A percentile compares a stretch with the other conserved stretches of the same genome.
These are phyloP conservation scores for Tillandsia fasciculata DNA, from an alignment of 176 grass and related monocot species.

Conservation along the genomic window DNA sequence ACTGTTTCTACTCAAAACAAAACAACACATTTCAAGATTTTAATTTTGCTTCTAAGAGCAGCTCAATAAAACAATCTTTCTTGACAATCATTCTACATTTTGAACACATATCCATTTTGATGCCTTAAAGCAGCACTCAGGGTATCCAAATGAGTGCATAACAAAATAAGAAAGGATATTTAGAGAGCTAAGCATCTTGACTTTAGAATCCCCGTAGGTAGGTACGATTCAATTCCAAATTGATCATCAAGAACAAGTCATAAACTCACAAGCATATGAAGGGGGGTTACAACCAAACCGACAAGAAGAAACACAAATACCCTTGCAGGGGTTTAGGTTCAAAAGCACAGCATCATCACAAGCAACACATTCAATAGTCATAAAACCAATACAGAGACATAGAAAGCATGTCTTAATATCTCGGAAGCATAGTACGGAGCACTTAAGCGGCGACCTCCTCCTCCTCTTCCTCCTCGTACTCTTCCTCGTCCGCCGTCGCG, in stretches of 20 bases:
- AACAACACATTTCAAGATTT: too few relatives aligned
- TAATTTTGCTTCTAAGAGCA: too few relatives aligned
- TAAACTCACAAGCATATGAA: neutral
- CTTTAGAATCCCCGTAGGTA: neutral
- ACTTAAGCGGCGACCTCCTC: constrained; percentile 25
- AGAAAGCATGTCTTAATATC: constrained; percentile 2
- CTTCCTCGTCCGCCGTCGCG: constrained; percentile 45
- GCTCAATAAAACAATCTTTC: too few relatives aligned
- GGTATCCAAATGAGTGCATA: too few relatives aligned
- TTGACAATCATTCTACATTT: too few relatives aligned
- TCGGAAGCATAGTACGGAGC: neutral
- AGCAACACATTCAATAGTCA: constrained; percentile 14
- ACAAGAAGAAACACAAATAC: neutral
- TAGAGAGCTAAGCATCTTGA: neutral
- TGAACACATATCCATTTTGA: too few relatives aligned
- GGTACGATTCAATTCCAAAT: neutral
- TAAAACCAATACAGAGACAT: constrained; percentile 13
- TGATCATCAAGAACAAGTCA: neutral
- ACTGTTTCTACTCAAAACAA: too few relatives aligned
- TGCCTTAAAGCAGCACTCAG: too few relatives aligned
- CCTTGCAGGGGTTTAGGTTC: constrained; percentile 12
- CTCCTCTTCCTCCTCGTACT: constrained; percentile 47
- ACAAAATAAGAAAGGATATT: too few relatives aligned
- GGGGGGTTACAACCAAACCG: neutral
- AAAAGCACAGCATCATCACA: constrained; percentile 14